Percentiles rank a stretch among this genome's conserved stretches.
phyloP scores from a whole-genome alignment of 441 rosid species.

The Pelargonium australe region DNA sequence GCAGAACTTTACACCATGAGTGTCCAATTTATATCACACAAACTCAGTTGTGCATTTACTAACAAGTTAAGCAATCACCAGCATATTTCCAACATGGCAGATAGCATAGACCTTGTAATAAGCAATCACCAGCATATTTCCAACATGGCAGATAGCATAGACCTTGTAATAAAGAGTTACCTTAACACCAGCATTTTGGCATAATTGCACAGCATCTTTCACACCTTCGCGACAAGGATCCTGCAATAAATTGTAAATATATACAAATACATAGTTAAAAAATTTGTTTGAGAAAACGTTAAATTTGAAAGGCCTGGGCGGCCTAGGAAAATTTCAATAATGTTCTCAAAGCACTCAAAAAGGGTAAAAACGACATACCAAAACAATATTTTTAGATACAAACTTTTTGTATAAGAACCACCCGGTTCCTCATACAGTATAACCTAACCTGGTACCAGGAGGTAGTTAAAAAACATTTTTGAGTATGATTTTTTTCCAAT shows the following conservation, averaged over 20 bases:
- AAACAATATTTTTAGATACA: too few species aligned
- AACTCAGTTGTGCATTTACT: neutral
- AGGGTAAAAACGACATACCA: too few species aligned
- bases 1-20: neutral
- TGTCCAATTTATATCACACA: neutral
- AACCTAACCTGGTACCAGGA: too few species aligned
- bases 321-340: too few species aligned
- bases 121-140: neutral
- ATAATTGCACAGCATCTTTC: slow-evolving; percentile 61
- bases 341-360: too few species aligned
- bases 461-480: too few species aligned
- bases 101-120: neutral
- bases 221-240: slow-evolving; percentile 94
- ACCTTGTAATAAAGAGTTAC: neutral
- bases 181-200: slow-evolving; percentile 74
- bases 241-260: slow-evolving; percentile 36
- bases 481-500: too few species aligned
- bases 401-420: too few species aligned
- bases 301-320: too few species aligned
- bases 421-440: too few species aligned
- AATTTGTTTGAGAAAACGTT: neutral
- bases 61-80: neutral
- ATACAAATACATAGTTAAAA: neutral
- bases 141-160: neutral
- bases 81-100: neutral